Evolutionary conservation across 305 asterid genomes (phyloP).

Genomic region (Vinca major): DNA sequence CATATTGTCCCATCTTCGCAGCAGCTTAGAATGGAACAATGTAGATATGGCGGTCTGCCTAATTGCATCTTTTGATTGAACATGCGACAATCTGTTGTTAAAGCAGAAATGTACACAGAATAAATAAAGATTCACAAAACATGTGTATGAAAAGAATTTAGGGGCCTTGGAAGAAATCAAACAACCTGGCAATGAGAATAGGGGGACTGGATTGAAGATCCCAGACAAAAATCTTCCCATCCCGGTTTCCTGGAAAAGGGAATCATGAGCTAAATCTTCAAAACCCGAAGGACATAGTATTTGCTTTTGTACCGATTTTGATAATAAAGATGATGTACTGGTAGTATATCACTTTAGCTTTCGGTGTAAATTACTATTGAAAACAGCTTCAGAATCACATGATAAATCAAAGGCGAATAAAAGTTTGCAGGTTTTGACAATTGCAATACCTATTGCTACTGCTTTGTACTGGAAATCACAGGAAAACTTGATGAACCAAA

Average conservation of each 20-base stretch:
- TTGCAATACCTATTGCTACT: constrained; percentile 62
- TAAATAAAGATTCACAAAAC: background rate
- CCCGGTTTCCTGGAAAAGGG: constrained; percentile 63
- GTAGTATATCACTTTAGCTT: background rate
- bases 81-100: constrained; percentile 55
- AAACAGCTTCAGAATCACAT: background rate
- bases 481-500: constrained; percentile 96
- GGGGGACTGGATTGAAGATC: constrained; percentile 91
- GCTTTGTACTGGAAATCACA: constrained; percentile 74
- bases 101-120: background rate
- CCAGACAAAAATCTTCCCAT: constrained; percentile 28
- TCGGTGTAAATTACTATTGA: background rate
- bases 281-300: background rate
- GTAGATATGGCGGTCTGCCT: constrained; percentile 81
- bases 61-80: constrained; percentile 76
- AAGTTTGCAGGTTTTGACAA: background rate
- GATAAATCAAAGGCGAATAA: background rate
- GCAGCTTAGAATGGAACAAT: constrained; percentile 56
- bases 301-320: background rate
- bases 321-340: background rate
- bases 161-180: background rate
- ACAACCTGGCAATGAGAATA: constrained; percentile 61
- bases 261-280: background rate
- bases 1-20: constrained; percentile 97
- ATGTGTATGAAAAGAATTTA: background rate